Evolutionary conservation across 805 yeast species (phyloP), one percentile per base, ranked within the genome.

Genomic region (Metschnikowia orientalis): DNA sequence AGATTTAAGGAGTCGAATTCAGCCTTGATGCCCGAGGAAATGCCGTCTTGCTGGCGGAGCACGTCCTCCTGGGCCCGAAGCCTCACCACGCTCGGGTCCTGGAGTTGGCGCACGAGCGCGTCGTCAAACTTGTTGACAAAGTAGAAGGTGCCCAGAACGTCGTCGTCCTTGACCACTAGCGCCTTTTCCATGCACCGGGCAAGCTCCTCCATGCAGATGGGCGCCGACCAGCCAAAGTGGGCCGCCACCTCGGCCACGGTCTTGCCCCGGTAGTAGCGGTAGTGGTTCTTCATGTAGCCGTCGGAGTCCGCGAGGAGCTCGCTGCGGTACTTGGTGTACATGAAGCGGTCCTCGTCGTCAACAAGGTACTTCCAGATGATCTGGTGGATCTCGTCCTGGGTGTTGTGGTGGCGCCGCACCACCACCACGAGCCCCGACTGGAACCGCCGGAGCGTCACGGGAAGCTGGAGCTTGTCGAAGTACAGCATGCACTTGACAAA

Each of bases 121-220:
- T 19, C 14, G 12, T 44, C 44, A 20, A 44, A 43, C 18, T 32
- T 38, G 43, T 84, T 84, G 26, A 63, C 52, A 48, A 73, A 83
- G 54, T 77, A 85, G 31, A 72, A 69, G 3, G 77, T 68, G 0
- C 92, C 94, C 30, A 77, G 69, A 1, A 80, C 62, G 43, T 78
- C 77, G 45, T 78, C 77, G 57, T 85, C 95, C 4, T 83, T 64
- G 12, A 81, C 75, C 2, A 85, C 49, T 2, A 59, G 53, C 4
- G 86, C 88, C 2, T 57, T 51, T 2, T 62, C 67, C n/a, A 83
- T 69, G 12, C 81, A 77, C 35, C 67, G 59, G 35, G 74, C 73
- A 8, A 84, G 54, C 37, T 83, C 81, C 49, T 83, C 90, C 8
- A 59, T 61, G 6, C 87, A 69, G 9, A 84, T 75, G 16, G 74